phyloP scores from a whole-genome alignment of 2,329 filamentous ascomycete genomes.

The Akanthomyces muscarius region DNA sequence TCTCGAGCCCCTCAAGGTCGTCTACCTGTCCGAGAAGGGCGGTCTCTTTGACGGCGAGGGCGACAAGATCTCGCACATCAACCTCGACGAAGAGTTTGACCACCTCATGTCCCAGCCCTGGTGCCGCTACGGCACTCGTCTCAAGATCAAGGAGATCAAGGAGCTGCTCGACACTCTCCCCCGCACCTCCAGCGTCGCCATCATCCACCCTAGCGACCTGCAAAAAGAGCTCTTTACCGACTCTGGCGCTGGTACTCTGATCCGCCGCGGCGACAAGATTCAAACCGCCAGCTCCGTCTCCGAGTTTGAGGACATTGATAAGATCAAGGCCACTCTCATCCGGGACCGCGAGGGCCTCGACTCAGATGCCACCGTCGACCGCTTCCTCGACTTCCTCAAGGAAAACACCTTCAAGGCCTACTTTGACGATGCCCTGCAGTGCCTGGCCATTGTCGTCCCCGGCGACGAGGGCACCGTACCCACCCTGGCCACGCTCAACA shows the following conservation, averaged over 20 bases:
- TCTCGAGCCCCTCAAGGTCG: slow-evolving; percentile 91
- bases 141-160: slow-evolving; percentile 98
- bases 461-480: slow-evolving; percentile 64
- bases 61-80: slow-evolving; percentile 95
- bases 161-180: slow-evolving; percentile 85
- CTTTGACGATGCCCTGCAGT: slow-evolving; percentile 91
- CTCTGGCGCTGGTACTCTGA: slow-evolving; percentile 88
- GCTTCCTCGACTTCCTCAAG: slow-evolving; percentile 76
- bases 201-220: slow-evolving; percentile 92
- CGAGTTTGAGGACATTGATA: slow-evolving; percentile 70
- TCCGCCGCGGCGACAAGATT: slow-evolving; percentile 87
- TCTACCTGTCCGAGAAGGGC: slow-evolving; percentile 98
- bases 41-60: slow-evolving; percentile 90
- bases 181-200: slow-evolving; percentile 89
- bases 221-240: slow-evolving; percentile 98
- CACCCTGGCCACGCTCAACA: slow-evolving; percentile 84
- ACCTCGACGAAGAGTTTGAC: slow-evolving; percentile 94
- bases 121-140: slow-evolving; percentile 89
- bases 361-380: slow-evolving; percentile 77
- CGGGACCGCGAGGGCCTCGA: slow-evolving; percentile 79
- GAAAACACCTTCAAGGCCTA: slow-evolving; percentile 84
- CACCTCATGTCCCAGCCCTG: slow-evolving; percentile 89
- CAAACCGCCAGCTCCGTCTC: slow-evolving; percentile 66
- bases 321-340: slow-evolving; percentile 77
- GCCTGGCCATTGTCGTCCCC: slow-evolving; percentile 82